Base-by-base conservation (phyloP, 257 asterid genomes). In the Leptodermis oblonga region DNA sequence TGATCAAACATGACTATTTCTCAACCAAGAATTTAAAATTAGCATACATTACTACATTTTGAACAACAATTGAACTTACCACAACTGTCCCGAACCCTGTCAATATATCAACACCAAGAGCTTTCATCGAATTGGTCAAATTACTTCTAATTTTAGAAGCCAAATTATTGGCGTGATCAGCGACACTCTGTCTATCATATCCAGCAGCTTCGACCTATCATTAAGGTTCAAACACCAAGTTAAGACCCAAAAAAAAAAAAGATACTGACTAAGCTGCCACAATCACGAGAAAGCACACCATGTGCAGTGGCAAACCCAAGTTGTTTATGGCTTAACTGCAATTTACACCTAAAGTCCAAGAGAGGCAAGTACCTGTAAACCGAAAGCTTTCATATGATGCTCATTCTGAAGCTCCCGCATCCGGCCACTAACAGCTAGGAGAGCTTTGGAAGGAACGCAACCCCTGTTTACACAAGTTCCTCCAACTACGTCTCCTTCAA, bases 391-490 rank as follows among this genome's bases (percentile, higher is more conserved):
- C 92, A 91, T 77, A 72, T 87, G 97, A 28, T 83, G 96, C 69
- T 89, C 96, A 69, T 87, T 86, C 65, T 87, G 96, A 80, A 91
- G 95, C 75, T 89, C 97, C 61, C 95, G 81, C 97, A 88, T 91
- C 67, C 96, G 90, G 42, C 96, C 96, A 83, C 96, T 89, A 64
- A 84, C 96, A 48, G 96, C 95, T 65, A 89, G 86, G 75, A 89
- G 96, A 60, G 96, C 96, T 77, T 89, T 89, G 62, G 97, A 91
- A 76, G 97, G 96, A 68, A 88, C 96, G 54, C 96, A 87, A 33
- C 96, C 96, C 82, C 97, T 83, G 67, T 88, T 91, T 59, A 91
- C 96, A 74, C 97, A 88, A 26, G 97, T 91, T 67, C 97, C 97
- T 53, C 97, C 97, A 33, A 91, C 83, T 56, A 89, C 84, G 68